Evolutionary conservation across 352 stramenopile species (phyloP).

Genomic region (Globisporangium orthogonon): DNA sequence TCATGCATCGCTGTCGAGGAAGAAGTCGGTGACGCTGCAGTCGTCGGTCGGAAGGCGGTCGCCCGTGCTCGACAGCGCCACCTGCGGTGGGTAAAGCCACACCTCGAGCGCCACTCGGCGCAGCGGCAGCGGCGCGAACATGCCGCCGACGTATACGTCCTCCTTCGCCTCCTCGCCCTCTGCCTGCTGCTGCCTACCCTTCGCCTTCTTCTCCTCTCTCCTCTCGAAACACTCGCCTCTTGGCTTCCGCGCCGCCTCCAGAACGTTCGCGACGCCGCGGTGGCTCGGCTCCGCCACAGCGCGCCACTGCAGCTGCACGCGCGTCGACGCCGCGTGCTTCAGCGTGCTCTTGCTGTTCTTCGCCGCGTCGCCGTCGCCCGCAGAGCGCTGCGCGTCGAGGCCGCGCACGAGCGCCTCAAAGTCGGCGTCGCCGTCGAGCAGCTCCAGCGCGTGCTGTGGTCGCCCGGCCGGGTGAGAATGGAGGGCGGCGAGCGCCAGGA

Average conservation of each 20-base stretch:
- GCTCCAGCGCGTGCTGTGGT: slow-evolving; percentile 28
- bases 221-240: slow-evolving; percentile 20
- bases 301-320: slow-evolving; percentile 58
- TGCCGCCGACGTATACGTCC: slow-evolving; percentile 21
- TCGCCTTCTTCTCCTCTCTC: background rate
- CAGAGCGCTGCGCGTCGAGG: slow-evolving; percentile 33
- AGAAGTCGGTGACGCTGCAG: slow-evolving; percentile 40
- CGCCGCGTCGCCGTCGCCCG: slow-evolving; percentile 22
- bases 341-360: slow-evolving; percentile 22
- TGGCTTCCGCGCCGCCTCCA: slow-evolving; percentile 16
- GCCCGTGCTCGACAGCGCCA: slow-evolving; percentile 49
- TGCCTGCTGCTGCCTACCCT: slow-evolving; percentile 4
- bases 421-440: slow-evolving; percentile 41
- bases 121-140: slow-evolving; percentile 46
- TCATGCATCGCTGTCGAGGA: slow-evolving; percentile 13
- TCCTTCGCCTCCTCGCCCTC: slow-evolving; percentile 1
- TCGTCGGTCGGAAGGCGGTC: slow-evolving; percentile 41
- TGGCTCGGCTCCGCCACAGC: slow-evolving; percentile 28
- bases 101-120: slow-evolving; percentile 47
- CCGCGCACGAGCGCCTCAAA: slow-evolving; percentile 53
- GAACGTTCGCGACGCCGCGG: slow-evolving; percentile 40
- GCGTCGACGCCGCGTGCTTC: slow-evolving; percentile 21
- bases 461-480: background rate
- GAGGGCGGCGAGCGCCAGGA: too few relatives aligned
- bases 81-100: slow-evolving; percentile 70